Percentiles rank a stretch among this genome's conserved stretches.
phyloP scores from a whole-genome alignment of 768 basidiomycete genomes.

The Podaxis pistillaris region DNA sequence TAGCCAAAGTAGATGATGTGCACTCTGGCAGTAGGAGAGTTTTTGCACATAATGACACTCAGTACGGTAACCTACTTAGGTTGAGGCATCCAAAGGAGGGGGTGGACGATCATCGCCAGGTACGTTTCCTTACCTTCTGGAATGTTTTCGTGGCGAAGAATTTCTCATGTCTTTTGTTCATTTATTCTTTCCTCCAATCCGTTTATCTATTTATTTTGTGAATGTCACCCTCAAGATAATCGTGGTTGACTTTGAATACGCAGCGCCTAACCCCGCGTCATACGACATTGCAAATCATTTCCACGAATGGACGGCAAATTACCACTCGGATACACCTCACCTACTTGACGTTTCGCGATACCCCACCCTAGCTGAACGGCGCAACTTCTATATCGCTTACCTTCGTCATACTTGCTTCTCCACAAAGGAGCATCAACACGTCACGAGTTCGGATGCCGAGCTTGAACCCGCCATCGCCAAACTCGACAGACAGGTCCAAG shows the following conservation, averaged over 20 bases:
- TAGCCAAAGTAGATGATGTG: slow-evolving; percentile 56
- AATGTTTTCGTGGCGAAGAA: neutral
- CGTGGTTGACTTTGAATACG: slow-evolving; percentile 98
- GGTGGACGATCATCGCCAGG: slow-evolving; percentile 76
- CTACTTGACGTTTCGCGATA: slow-evolving; percentile 62
- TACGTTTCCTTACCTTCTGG: slow-evolving; percentile 29
- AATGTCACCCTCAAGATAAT: slow-evolving; percentile 58
- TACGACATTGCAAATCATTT: slow-evolving; percentile 98
- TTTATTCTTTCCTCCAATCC: slow-evolving; percentile 9
- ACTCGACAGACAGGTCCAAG: slow-evolving; percentile 75
- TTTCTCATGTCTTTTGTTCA: slow-evolving; percentile 3
- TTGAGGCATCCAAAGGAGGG: slow-evolving; percentile 56
- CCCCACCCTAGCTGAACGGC: slow-evolving; percentile 69
- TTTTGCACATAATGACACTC: slow-evolving; percentile 92
- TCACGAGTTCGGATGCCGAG: slow-evolving; percentile 26
- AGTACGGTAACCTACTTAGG: slow-evolving; percentile 89
- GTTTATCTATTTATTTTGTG: neutral
- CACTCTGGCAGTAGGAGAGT: slow-evolving; percentile 65
- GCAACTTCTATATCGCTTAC: slow-evolving; percentile 86
- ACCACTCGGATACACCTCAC: slow-evolving; percentile 71
- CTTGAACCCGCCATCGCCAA: slow-evolving; percentile 48
- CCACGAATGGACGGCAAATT: slow-evolving; percentile 95
- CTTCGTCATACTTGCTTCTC: slow-evolving; percentile 44
- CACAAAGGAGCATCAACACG: slow-evolving; percentile 17
- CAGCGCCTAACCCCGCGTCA: slow-evolving; percentile 86